Evolutionary conservation across 2,329 filamentous ascomycete genomes (phyloP), one percentile per base, ranked within the genome.

Genomic region (Cladosporium velox): DNA sequence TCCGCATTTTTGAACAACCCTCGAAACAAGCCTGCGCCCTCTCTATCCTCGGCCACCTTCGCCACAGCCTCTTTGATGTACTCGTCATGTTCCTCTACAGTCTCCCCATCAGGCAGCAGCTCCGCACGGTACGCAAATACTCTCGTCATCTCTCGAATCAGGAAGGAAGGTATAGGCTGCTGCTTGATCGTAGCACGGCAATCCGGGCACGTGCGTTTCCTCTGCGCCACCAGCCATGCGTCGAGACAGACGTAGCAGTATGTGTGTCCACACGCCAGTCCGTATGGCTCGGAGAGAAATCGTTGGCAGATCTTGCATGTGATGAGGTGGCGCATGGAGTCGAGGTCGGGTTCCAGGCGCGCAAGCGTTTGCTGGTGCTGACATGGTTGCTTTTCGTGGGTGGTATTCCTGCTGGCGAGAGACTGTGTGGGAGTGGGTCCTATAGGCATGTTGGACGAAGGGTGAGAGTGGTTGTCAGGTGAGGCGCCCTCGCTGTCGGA

Each of bases 271-370:
- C 89, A 91, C 7, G 82, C 82, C 62, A 90, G 82, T 21, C 86
- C 88, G 77, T 87, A 91, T 1, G 89, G 89, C 76, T 91, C 88
- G 77, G 90, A 90, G 59, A 91, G 82, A 59, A 88, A 83, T 65
- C 86, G 84, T 70, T 89, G 85, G 77, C 89, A 91, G 68, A 91
- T 88, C 69, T 88, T 87, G 79, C 89, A 91, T 66, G 87, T 88
- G 71, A 89, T 79, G 35, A 89, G 81, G 34, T 78, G 79, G 69
- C 87, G 83, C 68, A 91, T 84, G 70, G 84, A 82, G 71, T 88
- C 84, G 55, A 91, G 83, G 75, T 90, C 87, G n/a, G 38, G 47
- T 41, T 65, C 66, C 32, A 66, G 65, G 34, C 52, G 47, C 15
- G 30, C 38, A n/a, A 66, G 65, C 18, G 28, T 34, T 28, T 57